Evolutionary conservation across 352 stramenopile genomes (phyloP), one percentile per base, ranked within the genome.

Genomic region (Phytophthora aleatoria): DNA sequence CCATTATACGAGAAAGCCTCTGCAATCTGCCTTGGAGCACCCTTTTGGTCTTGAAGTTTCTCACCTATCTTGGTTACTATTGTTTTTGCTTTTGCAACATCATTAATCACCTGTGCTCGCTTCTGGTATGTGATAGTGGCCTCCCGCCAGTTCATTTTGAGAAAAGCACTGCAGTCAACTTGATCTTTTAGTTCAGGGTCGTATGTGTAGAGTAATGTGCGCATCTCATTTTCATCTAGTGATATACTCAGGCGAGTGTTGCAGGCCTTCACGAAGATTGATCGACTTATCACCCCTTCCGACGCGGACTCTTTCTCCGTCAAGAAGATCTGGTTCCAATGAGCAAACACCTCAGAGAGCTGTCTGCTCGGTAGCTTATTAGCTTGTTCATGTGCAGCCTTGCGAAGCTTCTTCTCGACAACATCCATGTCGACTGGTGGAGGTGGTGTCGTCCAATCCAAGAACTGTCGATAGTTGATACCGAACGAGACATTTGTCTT

Each of bases 401-500:
- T 63, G 20, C 73, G 81, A 8, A 91, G 65, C 38, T 87, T 89
- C 24, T 60, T 42, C 38, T 90, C 81, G 12, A 90, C 58, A 12
- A 59, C 61, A 26, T 78, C 70, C 16, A 90, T 76, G 27, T 77
- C 68, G 7, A 73, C 50, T 20, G 67, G 33, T 13, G 67, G 51
- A 49, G 16, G 58, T 15, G 76, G 82, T 6, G 76, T 87, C 33
- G 77, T 81, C 85, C 85, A 93, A 52, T 91, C 77, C 30, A 93
- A 53, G 24, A 91, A 90, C 36, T 87, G 70, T 3, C 69, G 69
- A 48, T 90, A 91, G 33, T 91, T 87, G 28, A 93, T 78, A 2
- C 76, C 81, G 56, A 88, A 90, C 3, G 59, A 36, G 0, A 71
- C 73, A 12, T 73, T 67, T n/a, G 63, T 38, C 36, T 89, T 87